These are phyloP conservation scores for Solanum bulbocastanum DNA, from an alignment of 257 asterid species.

Conservation along the genomic window DNA sequence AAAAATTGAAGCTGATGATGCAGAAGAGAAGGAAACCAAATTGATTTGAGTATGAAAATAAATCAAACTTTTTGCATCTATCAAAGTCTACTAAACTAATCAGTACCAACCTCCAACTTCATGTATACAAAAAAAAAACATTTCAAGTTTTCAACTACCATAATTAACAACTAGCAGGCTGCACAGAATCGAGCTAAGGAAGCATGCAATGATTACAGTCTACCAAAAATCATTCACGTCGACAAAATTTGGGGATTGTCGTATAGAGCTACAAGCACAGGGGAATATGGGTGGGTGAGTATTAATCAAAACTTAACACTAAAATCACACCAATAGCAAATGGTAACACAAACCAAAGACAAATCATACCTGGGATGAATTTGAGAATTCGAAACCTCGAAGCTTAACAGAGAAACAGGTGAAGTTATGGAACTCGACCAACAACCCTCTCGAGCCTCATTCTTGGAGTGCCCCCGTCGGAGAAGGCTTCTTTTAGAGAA, in stretches of 20 bases:
- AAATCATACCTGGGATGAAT: neutral
- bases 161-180: neutral
- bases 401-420: neutral
- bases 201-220: too few relatives aligned
- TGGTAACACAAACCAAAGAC: neutral
- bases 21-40: too few relatives aligned
- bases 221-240: neutral
- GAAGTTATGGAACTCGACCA: too few relatives aligned
- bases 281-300: neutral
- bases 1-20: too few relatives aligned
- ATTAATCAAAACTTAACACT: neutral
- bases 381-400: neutral
- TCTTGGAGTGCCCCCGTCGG: too few relatives aligned
- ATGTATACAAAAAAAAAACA: too few relatives aligned
- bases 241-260: neutral
- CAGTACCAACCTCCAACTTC: too few relatives aligned
- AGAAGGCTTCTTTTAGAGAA: too few relatives aligned
- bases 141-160: neutral
- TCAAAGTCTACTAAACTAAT: too few relatives aligned
- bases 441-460: too few relatives aligned
- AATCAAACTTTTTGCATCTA: too few relatives aligned
- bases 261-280: neutral
- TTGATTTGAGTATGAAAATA: too few relatives aligned
- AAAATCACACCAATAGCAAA: neutral
- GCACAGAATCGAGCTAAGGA: neutral